phyloP scores from a whole-genome alignment of 1,139 yeast species.

The Geotrichum reessii region DNA sequence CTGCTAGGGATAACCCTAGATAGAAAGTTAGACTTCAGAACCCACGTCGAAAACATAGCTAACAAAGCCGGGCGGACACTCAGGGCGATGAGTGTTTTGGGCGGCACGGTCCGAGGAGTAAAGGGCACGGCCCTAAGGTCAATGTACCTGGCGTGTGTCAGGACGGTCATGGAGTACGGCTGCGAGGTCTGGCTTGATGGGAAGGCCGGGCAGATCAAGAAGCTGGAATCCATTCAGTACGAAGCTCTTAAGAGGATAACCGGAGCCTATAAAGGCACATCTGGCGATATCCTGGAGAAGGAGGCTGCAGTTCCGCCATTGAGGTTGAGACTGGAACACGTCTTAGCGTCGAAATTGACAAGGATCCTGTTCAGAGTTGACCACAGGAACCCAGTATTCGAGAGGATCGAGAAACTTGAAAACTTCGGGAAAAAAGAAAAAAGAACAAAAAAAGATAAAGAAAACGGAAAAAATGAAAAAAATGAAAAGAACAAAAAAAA shows the following conservation, averaged over 20 bases:
- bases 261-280: neutral
- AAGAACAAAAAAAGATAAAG: neutral
- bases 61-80: conserved; percentile 11
- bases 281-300: too few species aligned
- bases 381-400: neutral
- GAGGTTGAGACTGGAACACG: neutral
- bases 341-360: neutral
- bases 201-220: too few species aligned
- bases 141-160: conserved; percentile 1
- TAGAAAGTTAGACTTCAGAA: neutral
- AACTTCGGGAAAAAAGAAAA: too few species aligned
- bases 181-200: conserved; percentile 9
- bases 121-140: neutral
- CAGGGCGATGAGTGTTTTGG: conserved; percentile 11
- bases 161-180: conserved; percentile 10
- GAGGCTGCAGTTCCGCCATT: too few species aligned
- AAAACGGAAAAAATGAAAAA: neutral
- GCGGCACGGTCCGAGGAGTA: neutral
- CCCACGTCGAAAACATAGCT: neutral
- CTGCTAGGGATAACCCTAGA: conserved; percentile 11
- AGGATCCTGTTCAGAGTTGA: neutral
- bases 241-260: neutral
- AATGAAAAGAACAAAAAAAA: too few species aligned
- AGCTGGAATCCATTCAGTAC: neutral
- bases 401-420: too few species aligned